Evolutionary conservation across 768 basidiomycete species (phyloP).

Genomic region (Hydnum rufescens): DNA sequence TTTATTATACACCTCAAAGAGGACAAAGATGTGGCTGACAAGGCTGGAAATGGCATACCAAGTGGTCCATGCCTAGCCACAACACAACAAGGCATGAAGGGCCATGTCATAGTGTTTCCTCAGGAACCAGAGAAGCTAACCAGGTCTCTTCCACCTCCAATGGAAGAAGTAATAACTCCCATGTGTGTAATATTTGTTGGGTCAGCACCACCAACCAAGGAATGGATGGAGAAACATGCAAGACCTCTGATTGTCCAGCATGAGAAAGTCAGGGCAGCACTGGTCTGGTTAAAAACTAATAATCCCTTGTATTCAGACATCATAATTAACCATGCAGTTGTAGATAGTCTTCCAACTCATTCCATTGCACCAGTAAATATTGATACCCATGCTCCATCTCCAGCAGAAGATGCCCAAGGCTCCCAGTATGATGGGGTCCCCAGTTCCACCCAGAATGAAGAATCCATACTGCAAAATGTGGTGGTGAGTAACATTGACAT

Average conservation of each 20-base stretch:
- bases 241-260: slow-evolving; percentile 6
- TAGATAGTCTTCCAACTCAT: slow-evolving; percentile 1
- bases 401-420: neutral
- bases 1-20: neutral
- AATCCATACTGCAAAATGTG: neutral
- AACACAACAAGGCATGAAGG: slow-evolving; percentile 1
- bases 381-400: neutral
- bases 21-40: neutral
- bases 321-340: neutral
- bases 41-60: neutral
- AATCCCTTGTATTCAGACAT: slow-evolving; percentile 8
- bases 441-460: neutral
- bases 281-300: slow-evolving; percentile 5
- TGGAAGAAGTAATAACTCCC: slow-evolving; percentile 9
- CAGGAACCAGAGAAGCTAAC: slow-evolving; percentile 5
- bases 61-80: neutral
- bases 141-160: slow-evolving; percentile 9
- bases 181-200: slow-evolving; percentile 12
- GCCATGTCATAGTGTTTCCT: slow-evolving; percentile 10
- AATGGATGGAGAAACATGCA: slow-evolving; percentile 8
- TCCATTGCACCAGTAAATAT: slow-evolving; percentile 4
- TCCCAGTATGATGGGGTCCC: slow-evolving; percentile 2
- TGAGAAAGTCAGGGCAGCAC: slow-evolving; percentile 5
- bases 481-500: neutral
- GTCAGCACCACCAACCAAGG: slow-evolving; percentile 2